Evolutionary conservation across 192 early-diverging fungal species (phyloP).

Genomic region (Helicostylum pulchrum): DNA sequence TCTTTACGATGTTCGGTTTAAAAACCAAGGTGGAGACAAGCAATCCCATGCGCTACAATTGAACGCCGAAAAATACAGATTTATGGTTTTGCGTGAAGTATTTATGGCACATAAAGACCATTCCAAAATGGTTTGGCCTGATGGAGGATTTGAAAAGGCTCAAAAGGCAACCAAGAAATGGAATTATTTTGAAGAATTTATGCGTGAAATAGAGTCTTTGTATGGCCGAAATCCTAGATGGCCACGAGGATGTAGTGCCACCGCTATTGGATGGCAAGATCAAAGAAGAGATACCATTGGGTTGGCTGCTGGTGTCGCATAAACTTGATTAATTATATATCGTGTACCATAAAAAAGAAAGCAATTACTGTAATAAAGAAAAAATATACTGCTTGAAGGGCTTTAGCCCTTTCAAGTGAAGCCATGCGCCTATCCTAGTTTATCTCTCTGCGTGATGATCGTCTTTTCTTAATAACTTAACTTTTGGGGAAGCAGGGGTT

Average conservation of each 20-base stretch:
- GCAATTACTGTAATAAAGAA: too few relatives aligned
- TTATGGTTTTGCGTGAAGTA: conserved; percentile 39
- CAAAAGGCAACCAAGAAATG: conserved; percentile 35
- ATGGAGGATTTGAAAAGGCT: conserved; percentile 39
- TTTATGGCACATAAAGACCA: conserved; percentile 56
- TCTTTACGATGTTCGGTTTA: conserved; percentile 52
- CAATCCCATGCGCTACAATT: conserved; percentile 50
- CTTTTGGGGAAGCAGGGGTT: too few relatives aligned
- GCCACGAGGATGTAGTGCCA: conserved; percentile 49
- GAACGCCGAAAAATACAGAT: conserved; percentile 46
- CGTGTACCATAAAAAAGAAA: too few relatives aligned
- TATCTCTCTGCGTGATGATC: too few relatives aligned
- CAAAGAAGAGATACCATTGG: conserved; percentile 42
- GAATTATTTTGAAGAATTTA: conserved; percentile 46
- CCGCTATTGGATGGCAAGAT: conserved; percentile 39
- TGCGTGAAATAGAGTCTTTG: conserved; percentile 38
- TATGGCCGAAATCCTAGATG: conserved; percentile 45
- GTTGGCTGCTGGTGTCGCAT: conserved; percentile 20
- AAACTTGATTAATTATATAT: too few relatives aligned
- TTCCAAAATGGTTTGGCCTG: conserved; percentile 44
- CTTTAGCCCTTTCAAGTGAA: too few relatives aligned
- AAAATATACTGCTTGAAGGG: too few relatives aligned
- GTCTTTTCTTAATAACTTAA: too few relatives aligned
- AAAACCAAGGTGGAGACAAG: conserved; percentile 56
- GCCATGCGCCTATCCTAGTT: too few relatives aligned